Evolutionary conservation across 192 early-diverging fungal genomes (phyloP).

Genomic region (Entomortierella chlamydospora): DNA sequence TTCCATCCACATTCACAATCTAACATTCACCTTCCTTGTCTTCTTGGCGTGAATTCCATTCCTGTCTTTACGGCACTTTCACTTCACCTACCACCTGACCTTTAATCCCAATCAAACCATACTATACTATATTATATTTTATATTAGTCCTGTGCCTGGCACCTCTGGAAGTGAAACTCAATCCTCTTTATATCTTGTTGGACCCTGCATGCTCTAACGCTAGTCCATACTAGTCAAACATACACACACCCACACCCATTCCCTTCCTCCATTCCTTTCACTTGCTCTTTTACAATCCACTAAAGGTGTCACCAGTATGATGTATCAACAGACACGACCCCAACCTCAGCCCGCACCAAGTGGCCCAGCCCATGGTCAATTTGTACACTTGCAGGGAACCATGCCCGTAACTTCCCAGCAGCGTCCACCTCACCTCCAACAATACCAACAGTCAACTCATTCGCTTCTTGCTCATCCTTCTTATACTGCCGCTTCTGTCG

Average conservation of each 20-base stretch:
- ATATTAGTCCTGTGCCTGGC: neutral
- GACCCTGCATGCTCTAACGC: neutral
- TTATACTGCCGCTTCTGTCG: too few species aligned
- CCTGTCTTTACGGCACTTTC: too few species aligned
- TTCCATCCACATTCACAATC: neutral
- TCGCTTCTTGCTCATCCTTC: too few species aligned
- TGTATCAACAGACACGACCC: conserved; percentile 5
- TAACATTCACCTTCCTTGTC: too few species aligned
- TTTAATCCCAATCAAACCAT: neutral
- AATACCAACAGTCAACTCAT: neutral
- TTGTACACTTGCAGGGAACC: conserved; percentile 1
- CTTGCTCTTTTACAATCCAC: neutral
- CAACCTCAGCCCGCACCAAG: neutral
- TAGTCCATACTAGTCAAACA: neutral
- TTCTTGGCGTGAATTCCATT: too few species aligned
- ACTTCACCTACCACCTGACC: neutral
- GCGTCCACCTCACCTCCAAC: neutral
- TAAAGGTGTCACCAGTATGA: neutral
- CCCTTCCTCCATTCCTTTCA: too few species aligned
- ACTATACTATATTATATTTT: neutral
- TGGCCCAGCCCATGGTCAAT: neutral
- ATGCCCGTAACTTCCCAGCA: neutral
- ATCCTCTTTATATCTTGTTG: neutral
- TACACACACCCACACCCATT: too few species aligned
- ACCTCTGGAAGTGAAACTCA: neutral